Evolutionary conservation across 2,329 filamentous ascomycete genomes (phyloP).

Genomic region (Coniella vitis): DNA sequence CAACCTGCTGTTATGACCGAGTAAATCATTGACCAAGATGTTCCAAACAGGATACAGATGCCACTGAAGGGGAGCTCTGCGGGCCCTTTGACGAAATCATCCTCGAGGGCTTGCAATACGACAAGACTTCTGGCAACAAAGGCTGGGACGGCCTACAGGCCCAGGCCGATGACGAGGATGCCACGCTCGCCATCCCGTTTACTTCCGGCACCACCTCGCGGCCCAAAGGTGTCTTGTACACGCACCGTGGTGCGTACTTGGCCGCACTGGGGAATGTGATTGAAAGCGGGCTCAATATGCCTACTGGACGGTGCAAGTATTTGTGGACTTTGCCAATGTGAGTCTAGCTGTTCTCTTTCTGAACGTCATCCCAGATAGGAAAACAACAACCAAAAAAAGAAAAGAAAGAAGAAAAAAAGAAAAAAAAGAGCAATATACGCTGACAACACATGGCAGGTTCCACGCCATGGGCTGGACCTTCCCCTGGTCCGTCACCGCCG

Average conservation of each 20-base stretch:
- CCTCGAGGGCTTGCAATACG: conserved; percentile 69
- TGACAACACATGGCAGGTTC: conserved; percentile 36
- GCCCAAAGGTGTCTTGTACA: conserved; percentile 91
- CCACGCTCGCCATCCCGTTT: conserved; percentile 80
- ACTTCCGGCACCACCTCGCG: conserved; percentile 88
- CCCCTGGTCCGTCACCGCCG: conserved; percentile 87
- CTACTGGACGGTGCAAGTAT: conserved; percentile 66
- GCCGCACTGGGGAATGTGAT: conserved; percentile 80
- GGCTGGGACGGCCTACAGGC: conserved; percentile 74
- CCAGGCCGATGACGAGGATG: conserved; percentile 68
- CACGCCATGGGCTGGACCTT: conserved; percentile 77
- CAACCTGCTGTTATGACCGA: too few species aligned
- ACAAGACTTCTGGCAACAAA: conserved; percentile 54
- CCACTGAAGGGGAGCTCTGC: conserved; percentile 61
- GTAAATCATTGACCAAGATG: too few species aligned
- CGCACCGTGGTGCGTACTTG: conserved; percentile 70
- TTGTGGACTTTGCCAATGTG: conserved; percentile 92
- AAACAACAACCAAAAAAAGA: too few species aligned
- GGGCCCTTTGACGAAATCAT: conserved; percentile 82
- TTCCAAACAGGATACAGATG: conserved; percentile 80
- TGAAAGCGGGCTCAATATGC: conserved; percentile 75
- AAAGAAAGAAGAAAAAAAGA: too few species aligned
- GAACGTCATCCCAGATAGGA: too few species aligned
- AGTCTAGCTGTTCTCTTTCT: conserved; percentile 34
- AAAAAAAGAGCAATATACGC: not conserved